These are phyloP conservation scores for Coemansia aciculifera DNA, from an alignment of 192 early-diverging fungal genomes.

Conservation along the genomic window DNA sequence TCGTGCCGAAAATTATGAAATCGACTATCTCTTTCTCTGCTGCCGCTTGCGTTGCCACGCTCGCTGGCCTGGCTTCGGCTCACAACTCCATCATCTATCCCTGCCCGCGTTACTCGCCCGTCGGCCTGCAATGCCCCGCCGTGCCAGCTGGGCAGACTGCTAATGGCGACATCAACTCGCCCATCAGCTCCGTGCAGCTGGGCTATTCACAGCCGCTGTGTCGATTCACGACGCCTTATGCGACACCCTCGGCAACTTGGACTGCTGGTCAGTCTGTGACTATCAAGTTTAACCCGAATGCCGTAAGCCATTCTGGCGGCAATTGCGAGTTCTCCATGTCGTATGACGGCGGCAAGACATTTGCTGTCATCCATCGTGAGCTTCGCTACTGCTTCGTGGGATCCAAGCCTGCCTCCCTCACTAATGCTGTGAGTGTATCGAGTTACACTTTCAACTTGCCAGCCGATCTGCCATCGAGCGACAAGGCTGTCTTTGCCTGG, in stretches of 20 bases:
- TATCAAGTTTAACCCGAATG: slow-evolving; percentile 29
- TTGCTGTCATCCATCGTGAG: slow-evolving; percentile 59
- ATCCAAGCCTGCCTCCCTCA: slow-evolving; percentile 15
- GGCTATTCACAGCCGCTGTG: slow-evolving; percentile 17
- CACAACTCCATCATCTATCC: slow-evolving; percentile 36
- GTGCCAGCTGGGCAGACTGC: slow-evolving; percentile 44
- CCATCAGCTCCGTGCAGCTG: slow-evolving; percentile 24
- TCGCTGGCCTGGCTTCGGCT: slow-evolving; percentile 10
- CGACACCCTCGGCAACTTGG: slow-evolving; percentile 36
- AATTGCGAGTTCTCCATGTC: slow-evolving; percentile 62
- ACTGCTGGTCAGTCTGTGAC: slow-evolving; percentile 41
- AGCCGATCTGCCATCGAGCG: slow-evolving; percentile 48
- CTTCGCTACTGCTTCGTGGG: slow-evolving; percentile 36
- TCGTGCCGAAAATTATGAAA: slow-evolving; percentile 9
- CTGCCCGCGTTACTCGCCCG: slow-evolving; percentile 40
- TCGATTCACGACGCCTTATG: slow-evolving; percentile 43
- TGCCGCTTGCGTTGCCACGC: slow-evolving; percentile 6
- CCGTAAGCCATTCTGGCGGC: slow-evolving; percentile 53
- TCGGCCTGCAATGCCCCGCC: slow-evolving; percentile 42
- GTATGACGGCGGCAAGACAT: slow-evolving; percentile 55
- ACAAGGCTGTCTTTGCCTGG: slow-evolving; percentile 62
- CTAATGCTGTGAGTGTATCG: slow-evolving; percentile 19
- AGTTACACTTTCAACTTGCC: slow-evolving; percentile 60
- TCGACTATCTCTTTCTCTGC: neutral
- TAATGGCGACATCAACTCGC: slow-evolving; percentile 46